These are phyloP conservation scores for Camellia granthamiana DNA, from an alignment of 148 eudicot species.

Conservation along the genomic window DNA sequence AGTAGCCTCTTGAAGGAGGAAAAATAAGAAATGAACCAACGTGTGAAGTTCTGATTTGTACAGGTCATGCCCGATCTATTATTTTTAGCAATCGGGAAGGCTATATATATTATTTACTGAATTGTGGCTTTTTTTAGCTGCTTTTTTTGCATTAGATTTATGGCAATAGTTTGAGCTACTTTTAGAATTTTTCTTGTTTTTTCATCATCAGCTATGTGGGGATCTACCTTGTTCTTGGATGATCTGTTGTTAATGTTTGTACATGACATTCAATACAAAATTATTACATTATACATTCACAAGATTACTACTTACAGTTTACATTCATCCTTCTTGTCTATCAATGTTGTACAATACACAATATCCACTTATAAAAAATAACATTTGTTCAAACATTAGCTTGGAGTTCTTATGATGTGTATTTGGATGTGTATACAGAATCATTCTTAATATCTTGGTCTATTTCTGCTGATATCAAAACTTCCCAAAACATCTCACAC, in stretches of 20 bases:
- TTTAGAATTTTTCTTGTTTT: background rate
- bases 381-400: too few relatives aligned
- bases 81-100: slow-evolving; percentile 14
- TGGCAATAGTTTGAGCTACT: background rate
- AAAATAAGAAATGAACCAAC: too few relatives aligned
- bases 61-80: slow-evolving; percentile 2
- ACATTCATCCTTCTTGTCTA: background rate
- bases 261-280: background rate
- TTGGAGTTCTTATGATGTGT: too few relatives aligned
- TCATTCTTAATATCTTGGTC: too few relatives aligned
- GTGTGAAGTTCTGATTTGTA: background rate
- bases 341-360: too few relatives aligned
- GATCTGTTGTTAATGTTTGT: slow-evolving; percentile 1
- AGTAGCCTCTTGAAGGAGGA: too few relatives aligned
- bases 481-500: too few relatives aligned
- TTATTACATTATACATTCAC: background rate
- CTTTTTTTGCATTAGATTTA: background rate
- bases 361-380: too few relatives aligned
- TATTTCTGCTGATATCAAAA: too few relatives aligned
- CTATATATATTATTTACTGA: slow-evolving; percentile 1
- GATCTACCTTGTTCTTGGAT: background rate
- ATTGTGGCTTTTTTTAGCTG: background rate
- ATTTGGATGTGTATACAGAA: too few relatives aligned
- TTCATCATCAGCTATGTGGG: background rate
- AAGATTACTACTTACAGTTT: background rate